These are phyloP conservation scores for Lactarius quietus DNA, from an alignment of 768 basidiomycete genomes.

Conservation along the genomic window DNA sequence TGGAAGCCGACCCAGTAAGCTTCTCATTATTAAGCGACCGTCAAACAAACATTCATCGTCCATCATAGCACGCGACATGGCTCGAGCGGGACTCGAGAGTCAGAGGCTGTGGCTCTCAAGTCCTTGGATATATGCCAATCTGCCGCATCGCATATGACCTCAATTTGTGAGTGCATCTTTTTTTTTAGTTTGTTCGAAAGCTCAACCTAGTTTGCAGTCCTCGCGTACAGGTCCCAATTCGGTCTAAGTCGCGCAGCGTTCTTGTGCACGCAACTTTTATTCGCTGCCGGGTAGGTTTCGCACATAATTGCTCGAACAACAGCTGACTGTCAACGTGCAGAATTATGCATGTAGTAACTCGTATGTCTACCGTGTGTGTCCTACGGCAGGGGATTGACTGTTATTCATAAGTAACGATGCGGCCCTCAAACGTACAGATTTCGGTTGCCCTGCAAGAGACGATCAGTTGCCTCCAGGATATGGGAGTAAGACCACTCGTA, in stretches of 20 bases:
- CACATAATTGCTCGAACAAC: neutral
- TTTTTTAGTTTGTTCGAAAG: neutral
- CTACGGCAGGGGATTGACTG: constrained; percentile 10
- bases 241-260: constrained; percentile 58
- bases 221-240: constrained; percentile 56
- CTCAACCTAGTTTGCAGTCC: constrained; percentile 40
- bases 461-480: constrained; percentile 58
- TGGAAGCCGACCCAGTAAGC: constrained; percentile 53
- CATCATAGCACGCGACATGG: constrained; percentile 11
- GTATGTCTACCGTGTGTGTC: constrained; percentile 40
- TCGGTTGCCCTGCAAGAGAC: constrained; percentile 62
- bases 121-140: constrained; percentile 73
- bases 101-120: constrained; percentile 50
- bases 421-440: constrained; percentile 68
- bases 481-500: constrained; percentile 56
- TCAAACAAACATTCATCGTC: neutral
- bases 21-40: neutral
- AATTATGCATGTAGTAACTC: constrained; percentile 74
- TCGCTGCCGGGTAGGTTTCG: constrained; percentile 62
- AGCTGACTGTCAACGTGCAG: constrained; percentile 37
- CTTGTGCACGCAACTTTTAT: constrained; percentile 64
- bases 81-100: constrained; percentile 24
- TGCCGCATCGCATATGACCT: constrained; percentile 67
- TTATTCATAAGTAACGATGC: constrained; percentile 53
- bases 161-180: constrained; percentile 45